Percentiles rank a stretch among this genome's conserved stretches.
phyloP scores from a whole-genome alignment of 164 flowering plant genomes.

The Akebia trifoliata region DNA sequence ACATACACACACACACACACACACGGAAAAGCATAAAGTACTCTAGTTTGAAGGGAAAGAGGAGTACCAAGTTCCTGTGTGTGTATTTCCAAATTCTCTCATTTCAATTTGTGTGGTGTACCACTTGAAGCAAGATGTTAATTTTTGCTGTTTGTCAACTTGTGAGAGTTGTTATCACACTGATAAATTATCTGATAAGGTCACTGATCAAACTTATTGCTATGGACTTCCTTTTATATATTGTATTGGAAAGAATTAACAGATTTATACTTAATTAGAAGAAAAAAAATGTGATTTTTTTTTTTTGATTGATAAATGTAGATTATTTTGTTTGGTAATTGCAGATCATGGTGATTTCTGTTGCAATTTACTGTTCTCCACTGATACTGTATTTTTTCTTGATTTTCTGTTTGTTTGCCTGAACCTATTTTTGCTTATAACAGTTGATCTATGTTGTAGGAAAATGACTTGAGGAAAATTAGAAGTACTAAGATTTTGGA shows the following conservation, averaged over 20 bases:
- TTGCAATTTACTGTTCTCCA: not conserved
- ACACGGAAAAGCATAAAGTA: too few species aligned
- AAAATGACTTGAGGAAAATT: conserved; percentile 44
- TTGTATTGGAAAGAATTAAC: conserved; percentile 3
- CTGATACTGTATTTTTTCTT: not conserved
- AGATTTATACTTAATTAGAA: not conserved
- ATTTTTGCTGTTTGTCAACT: too few species aligned
- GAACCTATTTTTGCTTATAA: not conserved
- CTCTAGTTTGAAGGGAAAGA: too few species aligned
- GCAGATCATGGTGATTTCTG: not conserved
- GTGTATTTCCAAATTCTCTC: too few species aligned
- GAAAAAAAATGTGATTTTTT: not conserved
- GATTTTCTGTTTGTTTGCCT: not conserved
- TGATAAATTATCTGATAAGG: too few species aligned
- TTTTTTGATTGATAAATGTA: too few species aligned
- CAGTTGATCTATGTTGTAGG: conserved; percentile 36
- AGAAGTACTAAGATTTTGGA: conserved; percentile 46
- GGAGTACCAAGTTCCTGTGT: too few species aligned
- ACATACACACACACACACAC: too few species aligned
- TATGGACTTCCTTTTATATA: not conserved
- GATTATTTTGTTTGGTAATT: not conserved
- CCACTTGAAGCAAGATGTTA: too few species aligned
- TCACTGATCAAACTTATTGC: not conserved
- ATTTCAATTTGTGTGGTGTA: too few species aligned
- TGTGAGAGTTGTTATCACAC: too few species aligned